Evolutionary conservation across 2,329 filamentous ascomycete species (phyloP).

Genomic region (Aspergillus pseudonomiae): DNA sequence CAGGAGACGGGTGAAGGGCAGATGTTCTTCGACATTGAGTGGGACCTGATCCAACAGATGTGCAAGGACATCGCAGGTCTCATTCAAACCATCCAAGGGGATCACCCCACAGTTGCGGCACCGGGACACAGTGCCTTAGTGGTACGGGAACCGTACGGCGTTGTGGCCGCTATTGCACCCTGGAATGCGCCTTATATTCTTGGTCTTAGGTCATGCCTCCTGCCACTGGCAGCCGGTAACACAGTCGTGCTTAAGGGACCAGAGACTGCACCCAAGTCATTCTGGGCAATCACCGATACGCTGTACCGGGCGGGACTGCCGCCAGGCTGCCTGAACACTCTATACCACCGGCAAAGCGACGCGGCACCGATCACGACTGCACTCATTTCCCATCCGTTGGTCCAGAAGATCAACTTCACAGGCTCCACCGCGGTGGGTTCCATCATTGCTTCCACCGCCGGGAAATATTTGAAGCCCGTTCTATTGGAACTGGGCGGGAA

Average conservation of each 20-base stretch:
- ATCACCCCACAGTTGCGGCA: too few relatives aligned
- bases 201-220: conserved; percentile 47
- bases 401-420: conserved; percentile 9
- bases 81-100: too few relatives aligned
- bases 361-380: conserved; percentile 38
- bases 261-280: conserved; percentile 3
- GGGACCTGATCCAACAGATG: too few relatives aligned
- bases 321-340: conserved; percentile 69
- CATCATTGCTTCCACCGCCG: neutral
- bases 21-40: too few relatives aligned
- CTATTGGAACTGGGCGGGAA: conserved; percentile 4
- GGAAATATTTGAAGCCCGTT: neutral
- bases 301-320: conserved; percentile 73
- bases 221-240: conserved; percentile 66
- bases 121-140: too few relatives aligned
- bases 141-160: conserved; percentile 61
- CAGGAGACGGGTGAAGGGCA: too few relatives aligned
- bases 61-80: too few relatives aligned
- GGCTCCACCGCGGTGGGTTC: neutral
- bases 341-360: conserved; percentile 54
- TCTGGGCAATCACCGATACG: conserved; percentile 46
- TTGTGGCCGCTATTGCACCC: conserved; percentile 72
- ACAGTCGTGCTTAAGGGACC: conserved; percentile 64
- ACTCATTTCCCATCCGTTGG: neutral
- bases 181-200: conserved; percentile 62